Percentiles rank a stretch among this genome's conserved stretches.
Conservation (phyloP, 2,329 filamentous ascomycete genomes). For the Phaeosphaeria sp. region DNA sequence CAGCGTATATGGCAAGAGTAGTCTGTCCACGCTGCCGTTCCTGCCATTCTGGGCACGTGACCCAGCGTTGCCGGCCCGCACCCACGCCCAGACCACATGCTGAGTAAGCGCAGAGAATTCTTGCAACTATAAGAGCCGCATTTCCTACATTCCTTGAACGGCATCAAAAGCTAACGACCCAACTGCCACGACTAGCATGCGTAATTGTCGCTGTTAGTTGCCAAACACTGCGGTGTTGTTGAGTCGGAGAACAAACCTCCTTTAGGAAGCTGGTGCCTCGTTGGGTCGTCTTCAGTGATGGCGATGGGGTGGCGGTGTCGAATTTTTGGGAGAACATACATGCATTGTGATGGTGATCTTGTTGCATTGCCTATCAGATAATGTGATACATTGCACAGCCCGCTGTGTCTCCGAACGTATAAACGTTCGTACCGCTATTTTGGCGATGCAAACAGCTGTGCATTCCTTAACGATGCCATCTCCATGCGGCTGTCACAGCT, state of each 20-base stretch:
- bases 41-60: neutral
- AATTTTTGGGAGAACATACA: conserved; percentile 70
- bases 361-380: neutral
- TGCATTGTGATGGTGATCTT: conserved; percentile 1
- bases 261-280: conserved; percentile 74
- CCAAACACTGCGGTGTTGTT: conserved; percentile 67
- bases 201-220: conserved; percentile 67
- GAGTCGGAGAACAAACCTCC: conserved; percentile 68
- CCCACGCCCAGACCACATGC: neutral
- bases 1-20: neutral
- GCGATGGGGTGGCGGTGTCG: conserved; percentile 75
- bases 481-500: neutral
- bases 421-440: too few relatives aligned
- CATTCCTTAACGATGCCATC: neutral
- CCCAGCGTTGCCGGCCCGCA: neutral
- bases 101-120: conserved; percentile 3
- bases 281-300: conserved; percentile 73
- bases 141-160: conserved; percentile 42
- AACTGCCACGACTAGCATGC: conserved; percentile 71
- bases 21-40: neutral
- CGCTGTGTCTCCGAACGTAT: too few relatives aligned
- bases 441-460: too few relatives aligned
- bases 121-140: neutral
- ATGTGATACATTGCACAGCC: too few relatives aligned
- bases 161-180: conserved; percentile 66